Conservation (phyloP, 2,329 filamentous ascomycete genomes). For the Claviceps purpurea region DNA sequence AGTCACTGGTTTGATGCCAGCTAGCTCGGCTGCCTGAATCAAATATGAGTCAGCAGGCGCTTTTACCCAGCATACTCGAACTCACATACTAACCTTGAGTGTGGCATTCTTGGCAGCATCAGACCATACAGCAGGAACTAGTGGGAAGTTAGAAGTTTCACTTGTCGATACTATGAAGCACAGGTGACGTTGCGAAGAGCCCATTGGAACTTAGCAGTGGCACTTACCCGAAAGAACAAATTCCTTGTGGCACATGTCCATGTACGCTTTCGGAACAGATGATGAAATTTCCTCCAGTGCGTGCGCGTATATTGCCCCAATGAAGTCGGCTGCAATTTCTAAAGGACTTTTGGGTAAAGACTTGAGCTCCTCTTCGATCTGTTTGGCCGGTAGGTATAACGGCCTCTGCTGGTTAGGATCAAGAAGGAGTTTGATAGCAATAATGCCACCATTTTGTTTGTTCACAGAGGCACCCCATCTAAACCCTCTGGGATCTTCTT, state of each 20-base stretch:
- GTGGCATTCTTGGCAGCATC: slow-evolving; percentile 39
- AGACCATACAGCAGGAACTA: slow-evolving; percentile 46
- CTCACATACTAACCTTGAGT: slow-evolving; percentile 5
- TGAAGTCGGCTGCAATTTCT: slow-evolving; percentile 9
- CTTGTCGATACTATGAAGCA: neutral
- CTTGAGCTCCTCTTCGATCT: slow-evolving; percentile 1
- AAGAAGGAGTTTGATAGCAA: slow-evolving; percentile 10
- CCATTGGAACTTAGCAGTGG: neutral
- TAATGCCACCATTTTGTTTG: slow-evolving; percentile 2
- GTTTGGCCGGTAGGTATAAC: slow-evolving; percentile 4
- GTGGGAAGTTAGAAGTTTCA: slow-evolving; percentile 10
- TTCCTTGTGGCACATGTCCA: slow-evolving; percentile 11
- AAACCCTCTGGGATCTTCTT: slow-evolving; percentile 27
- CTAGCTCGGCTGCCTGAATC: slow-evolving; percentile 21
- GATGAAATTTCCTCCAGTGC: slow-evolving; percentile 24
- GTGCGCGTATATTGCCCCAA: slow-evolving; percentile 11
- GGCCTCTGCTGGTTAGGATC: slow-evolving; percentile 8
- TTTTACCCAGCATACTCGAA: neutral
- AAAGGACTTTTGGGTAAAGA: slow-evolving; percentile 8
- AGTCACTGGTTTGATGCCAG: slow-evolving; percentile 27
- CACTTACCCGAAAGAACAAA: slow-evolving; percentile 29
- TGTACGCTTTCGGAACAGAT: slow-evolving; percentile 6
- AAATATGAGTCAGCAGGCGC: neutral
- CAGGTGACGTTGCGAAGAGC: too few relatives aligned
- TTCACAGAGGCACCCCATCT: slow-evolving; percentile 12